Evolutionary conservation across 257 asterid species (phyloP).

Genomic region (Nicotiana sylvestris): DNA sequence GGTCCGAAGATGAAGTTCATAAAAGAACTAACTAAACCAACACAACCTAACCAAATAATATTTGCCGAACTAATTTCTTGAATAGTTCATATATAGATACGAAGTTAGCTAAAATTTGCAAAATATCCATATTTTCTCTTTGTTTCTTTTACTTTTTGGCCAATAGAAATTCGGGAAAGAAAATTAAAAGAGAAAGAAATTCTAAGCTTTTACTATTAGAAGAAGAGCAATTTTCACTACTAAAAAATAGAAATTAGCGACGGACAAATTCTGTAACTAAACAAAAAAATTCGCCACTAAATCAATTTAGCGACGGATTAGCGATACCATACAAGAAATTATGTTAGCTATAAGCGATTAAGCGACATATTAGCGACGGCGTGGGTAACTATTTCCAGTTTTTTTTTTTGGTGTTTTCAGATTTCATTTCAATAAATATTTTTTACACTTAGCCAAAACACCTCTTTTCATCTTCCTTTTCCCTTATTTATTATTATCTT

Average conservation of each 20-base stretch:
- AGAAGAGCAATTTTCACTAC: neutral
- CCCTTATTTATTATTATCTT: neutral
- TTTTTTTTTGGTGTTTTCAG: no score
- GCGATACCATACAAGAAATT: no score
- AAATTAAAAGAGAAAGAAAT: neutral
- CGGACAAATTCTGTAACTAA: no score
- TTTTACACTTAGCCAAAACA: no score
- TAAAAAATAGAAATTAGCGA: no score
- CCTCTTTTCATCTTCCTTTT: neutral
- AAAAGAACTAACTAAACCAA: neutral
- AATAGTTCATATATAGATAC: neutral
- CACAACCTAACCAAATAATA: neutral
- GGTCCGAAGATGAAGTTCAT: neutral
- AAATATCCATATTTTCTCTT: neutral
- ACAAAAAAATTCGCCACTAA: no score
- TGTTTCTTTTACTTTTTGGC: neutral
- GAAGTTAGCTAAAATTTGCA: neutral
- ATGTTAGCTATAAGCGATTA: no score
- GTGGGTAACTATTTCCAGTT: no score
- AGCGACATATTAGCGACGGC: no score
- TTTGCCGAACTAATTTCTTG: neutral
- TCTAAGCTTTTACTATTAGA: neutral
- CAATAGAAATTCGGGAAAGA: neutral
- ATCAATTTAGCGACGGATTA: no score
- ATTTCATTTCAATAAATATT: no score